phyloP scores from a whole-genome alignment of 2,329 filamentous ascomycete species.

The Fusarium pilosicola region DNA sequence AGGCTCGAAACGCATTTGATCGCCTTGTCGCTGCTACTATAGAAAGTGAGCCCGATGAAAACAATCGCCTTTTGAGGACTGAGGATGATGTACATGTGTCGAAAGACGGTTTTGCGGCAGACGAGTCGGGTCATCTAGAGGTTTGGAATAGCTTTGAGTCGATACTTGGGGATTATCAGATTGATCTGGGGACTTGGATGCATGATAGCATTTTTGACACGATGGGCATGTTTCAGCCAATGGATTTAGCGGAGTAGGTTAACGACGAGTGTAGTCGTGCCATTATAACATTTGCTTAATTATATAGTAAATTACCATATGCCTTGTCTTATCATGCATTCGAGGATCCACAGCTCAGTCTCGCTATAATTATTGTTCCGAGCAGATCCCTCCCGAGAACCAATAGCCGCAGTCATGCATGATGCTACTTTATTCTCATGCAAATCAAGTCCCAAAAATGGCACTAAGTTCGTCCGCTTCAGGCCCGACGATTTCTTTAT shows the following conservation, averaged over 20 bases:
- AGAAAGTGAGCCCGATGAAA: background rate
- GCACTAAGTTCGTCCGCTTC: too few species aligned
- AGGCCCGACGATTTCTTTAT: fast-evolving
- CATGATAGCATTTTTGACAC: background rate
- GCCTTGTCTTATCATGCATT: fast-evolving
- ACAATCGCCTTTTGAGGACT: fast-evolving
- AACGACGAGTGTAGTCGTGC: fast-evolving
- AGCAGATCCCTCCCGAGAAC: too few species aligned
- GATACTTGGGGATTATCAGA: background rate
- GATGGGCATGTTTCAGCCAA: background rate
- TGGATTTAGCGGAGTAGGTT: background rate
- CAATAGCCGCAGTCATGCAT: too few species aligned
- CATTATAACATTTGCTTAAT: too few species aligned
- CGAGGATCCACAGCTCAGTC: too few species aligned
- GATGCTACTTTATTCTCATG: too few species aligned
- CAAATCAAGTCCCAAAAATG: too few species aligned
- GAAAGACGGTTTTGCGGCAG: background rate
- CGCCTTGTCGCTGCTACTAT: slow-evolving; percentile 1
- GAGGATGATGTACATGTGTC: background rate
- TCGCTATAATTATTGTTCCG: fast-evolving
- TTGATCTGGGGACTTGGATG: background rate
- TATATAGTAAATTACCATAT: background rate
- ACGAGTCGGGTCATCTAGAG: background rate
- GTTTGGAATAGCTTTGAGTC: background rate
- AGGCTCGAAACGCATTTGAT: background rate